phyloP scores from a whole-genome alignment of 1,139 yeast species.

The Geotrichum phurueaensis region DNA sequence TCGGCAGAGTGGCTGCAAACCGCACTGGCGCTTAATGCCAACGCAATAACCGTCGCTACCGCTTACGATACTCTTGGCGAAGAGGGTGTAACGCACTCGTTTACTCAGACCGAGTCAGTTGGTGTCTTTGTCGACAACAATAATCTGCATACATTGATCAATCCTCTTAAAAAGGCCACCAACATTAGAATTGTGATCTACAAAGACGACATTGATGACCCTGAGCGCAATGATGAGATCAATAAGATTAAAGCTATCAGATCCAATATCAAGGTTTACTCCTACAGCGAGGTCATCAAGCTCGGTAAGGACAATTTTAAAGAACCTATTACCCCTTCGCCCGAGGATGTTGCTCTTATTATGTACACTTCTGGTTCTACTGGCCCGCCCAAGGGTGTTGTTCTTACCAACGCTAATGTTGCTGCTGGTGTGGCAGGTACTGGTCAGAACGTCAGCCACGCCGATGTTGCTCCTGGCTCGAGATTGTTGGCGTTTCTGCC shows the following conservation, averaged over 20 bases:
- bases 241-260: conserved; percentile 42
- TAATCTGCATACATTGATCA: conserved; percentile 57
- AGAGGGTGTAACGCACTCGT: conserved; percentile 80
- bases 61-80: conserved; percentile 97
- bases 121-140: conserved; percentile 81
- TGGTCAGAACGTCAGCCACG: conserved; percentile 53
- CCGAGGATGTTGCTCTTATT: conserved; percentile 77
- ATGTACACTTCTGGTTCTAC: conserved; percentile 99
- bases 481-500: conserved; percentile 85
- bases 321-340: conserved; percentile 49
- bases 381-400: conserved; percentile 97
- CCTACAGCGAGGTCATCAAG: conserved; percentile 59
- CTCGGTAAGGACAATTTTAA: conserved; percentile 51
- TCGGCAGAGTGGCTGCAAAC: conserved; percentile 89
- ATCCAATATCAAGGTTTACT: conserved; percentile 68
- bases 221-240: conserved; percentile 61
- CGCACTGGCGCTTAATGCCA: conserved; percentile 72
- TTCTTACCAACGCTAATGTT: conserved; percentile 68
- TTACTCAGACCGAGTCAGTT: conserved; percentile 69
- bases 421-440: conserved; percentile 84
- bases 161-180: conserved; percentile 64
- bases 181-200: conserved; percentile 65
- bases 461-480: conserved; percentile 50
- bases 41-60: conserved; percentile 81
- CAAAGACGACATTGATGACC: conserved; percentile 53